Base-by-base conservation (phyloP, 2,329 filamentous ascomycete species). In the Xylariales sp. region DNA sequence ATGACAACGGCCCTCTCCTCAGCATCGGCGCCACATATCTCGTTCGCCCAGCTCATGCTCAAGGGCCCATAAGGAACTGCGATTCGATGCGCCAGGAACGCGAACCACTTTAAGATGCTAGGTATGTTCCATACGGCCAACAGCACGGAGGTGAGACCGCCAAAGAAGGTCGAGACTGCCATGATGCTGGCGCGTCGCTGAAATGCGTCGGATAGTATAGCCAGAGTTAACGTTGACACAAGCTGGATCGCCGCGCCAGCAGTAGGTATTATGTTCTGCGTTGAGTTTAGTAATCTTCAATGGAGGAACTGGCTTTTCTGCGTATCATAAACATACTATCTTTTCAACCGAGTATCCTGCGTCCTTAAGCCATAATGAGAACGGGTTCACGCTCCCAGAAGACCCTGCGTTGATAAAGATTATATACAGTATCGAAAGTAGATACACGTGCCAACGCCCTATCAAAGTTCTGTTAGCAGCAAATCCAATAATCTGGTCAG, bases 151-250 rank as follows among this genome's bases (percentile, higher is more conserved):
- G 48, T 40, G 24, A 51, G 46, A 3, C 39, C 40, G 5, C 48
- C 48, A 10, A 51, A 41, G 21, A 51, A 40, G 5, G 55, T 55
- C 11, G 54, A 48, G 6, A 60, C 48, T 6, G 49, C 54, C 56
- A 61, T 61, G 28, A 59, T 49, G 7, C 47, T 27, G 5, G 56
- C 49, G 14, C 57, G 45, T 14, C 51, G 52, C 2, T 52, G 52
- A 5, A 66, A 60, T 5, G 70, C 63, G 20, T 78, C 74, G 8
- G 72, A 77, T 3, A 67, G 60, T 59, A 74, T 76, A 7, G 74
- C 74, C 44, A 74, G 74, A 5, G 60, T 48, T 1, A 80, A 59
- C 0, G 75, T 78, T 3, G 67, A 65, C 3, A 76, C 61, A 0
- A 77, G 65, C 42, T 76, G 71, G 3, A 79, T 66, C 0, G 69